Evolutionary conservation across 345 rosid species (phyloP).

Genomic region (Brassica cretica): DNA sequence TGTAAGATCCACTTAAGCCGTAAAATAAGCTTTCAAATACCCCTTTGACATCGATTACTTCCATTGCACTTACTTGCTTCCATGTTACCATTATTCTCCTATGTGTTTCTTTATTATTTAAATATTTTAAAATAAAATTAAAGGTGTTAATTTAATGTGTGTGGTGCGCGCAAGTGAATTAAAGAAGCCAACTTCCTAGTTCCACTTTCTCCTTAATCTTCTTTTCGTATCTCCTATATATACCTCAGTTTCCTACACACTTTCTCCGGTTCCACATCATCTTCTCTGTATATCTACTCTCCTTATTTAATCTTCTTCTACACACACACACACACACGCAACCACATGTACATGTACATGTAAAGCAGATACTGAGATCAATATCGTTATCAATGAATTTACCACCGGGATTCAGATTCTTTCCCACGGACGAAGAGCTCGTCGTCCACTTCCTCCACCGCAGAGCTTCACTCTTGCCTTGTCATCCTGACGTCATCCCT

Average conservation of each 20-base stretch:
- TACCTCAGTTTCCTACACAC: slow-evolving; percentile 32
- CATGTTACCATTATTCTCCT: slow-evolving; percentile 36
- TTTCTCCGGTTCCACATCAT: slow-evolving; percentile 43
- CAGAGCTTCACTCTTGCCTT: slow-evolving; percentile 76
- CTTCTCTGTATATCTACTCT: neutral
- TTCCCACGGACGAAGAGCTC: slow-evolving; percentile 89
- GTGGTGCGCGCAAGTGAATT: slow-evolving; percentile 24
- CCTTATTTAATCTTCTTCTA: slow-evolving; percentile 4
- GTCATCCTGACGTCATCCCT: slow-evolving; percentile 92
- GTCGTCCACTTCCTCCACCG: slow-evolving; percentile 96
- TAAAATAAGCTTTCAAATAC: neutral
- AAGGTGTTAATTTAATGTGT: slow-evolving; percentile 7
- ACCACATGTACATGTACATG: neutral
- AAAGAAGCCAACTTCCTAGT: slow-evolving; percentile 25
- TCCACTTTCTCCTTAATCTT: slow-evolving; percentile 11
- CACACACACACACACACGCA: slow-evolving; percentile 20
- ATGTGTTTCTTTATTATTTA: slow-evolving; percentile 1
- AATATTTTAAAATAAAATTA: neutral
- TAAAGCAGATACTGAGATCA: slow-evolving; percentile 22
- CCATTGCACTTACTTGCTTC: slow-evolving; percentile 32
- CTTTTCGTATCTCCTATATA: slow-evolving; percentile 31
- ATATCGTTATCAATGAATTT: slow-evolving; percentile 45
- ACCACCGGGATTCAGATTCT: slow-evolving; percentile 90
- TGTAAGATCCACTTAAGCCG: neutral
- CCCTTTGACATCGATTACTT: slow-evolving; percentile 27